These are phyloP conservation scores for Neonectria magnoliae DNA, from an alignment of 2,329 filamentous ascomycete species.

Conservation along the genomic window DNA sequence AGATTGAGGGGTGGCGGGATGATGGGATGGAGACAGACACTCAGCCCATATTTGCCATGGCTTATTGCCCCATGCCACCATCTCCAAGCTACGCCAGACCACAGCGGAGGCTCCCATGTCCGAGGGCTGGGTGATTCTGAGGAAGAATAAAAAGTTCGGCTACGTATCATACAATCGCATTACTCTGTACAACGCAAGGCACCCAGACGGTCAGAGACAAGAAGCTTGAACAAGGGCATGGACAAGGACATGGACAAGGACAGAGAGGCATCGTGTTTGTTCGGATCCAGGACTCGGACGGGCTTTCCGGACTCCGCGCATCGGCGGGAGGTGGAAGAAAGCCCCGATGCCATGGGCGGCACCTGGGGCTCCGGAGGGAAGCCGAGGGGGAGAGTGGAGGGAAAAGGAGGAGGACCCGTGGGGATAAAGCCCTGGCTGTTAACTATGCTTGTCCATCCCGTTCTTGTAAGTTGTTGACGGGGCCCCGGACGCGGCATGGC, in stretches of 20 bases:
- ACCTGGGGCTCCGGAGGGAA: constrained; percentile 29
- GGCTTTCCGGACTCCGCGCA: constrained; percentile 15
- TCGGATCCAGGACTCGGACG: constrained; percentile 18
- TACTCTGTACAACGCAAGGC: neutral
- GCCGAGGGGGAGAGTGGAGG: constrained; percentile 25
- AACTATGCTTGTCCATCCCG: neutral
- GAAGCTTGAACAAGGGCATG: neutral
- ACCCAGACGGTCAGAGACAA: neutral
- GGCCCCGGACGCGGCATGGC: constrained; percentile 30
- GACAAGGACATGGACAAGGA: constrained; percentile 8
- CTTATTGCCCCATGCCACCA: neutral
- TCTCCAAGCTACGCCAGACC: constrained; percentile 14
- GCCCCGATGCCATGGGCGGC: constrained; percentile 21
- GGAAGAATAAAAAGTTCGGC: neutral
- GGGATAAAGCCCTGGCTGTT: neutral
- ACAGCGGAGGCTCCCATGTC: constrained; percentile 9
- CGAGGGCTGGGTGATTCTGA: neutral
- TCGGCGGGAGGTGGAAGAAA: constrained; percentile 16
- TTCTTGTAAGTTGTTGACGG: constrained; percentile 12
- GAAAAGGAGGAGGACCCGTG: neutral
- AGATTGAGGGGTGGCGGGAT: constrained; percentile 17
- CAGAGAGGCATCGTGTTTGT: constrained; percentile 4
- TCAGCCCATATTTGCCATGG: constrained; percentile 3
- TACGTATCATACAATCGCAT: neutral
- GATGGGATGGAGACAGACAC: constrained; percentile 19